Conservation (phyloP, 306 rosid species). For the Gastrolobium villosum region DNA sequence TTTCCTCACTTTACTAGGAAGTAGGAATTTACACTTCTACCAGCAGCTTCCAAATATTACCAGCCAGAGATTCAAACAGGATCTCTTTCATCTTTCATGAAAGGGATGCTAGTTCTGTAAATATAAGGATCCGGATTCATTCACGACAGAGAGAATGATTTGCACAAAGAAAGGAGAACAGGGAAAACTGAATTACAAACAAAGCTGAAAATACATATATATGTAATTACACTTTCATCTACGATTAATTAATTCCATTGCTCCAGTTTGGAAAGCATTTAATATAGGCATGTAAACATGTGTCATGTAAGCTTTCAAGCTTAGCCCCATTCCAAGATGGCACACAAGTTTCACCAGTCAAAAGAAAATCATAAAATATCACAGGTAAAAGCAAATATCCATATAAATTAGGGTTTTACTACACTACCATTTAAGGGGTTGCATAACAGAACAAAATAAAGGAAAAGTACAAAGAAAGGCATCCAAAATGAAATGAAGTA, state of each 20-base stretch:
- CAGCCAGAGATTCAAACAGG: neutral
- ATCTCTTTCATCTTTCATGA: neutral
- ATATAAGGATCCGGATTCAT: neutral
- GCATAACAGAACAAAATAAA: neutral
- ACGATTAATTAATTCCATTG: slow-evolving; percentile 2
- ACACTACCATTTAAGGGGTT: neutral
- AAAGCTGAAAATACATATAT: slow-evolving; percentile 23
- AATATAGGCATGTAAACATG: neutral
- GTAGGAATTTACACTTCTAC: neutral
- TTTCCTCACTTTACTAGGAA: neutral
- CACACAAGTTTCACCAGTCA: slow-evolving; percentile 34
- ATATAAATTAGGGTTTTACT: neutral
- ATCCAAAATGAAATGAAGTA: slow-evolving; percentile 24
- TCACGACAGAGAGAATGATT: neutral
- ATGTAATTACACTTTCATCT: neutral
- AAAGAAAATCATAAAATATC: slow-evolving; percentile 12
- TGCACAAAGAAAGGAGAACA: slow-evolving; percentile 9
- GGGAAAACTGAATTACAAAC: neutral
- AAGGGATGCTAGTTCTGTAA: neutral
- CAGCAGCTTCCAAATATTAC: neutral
- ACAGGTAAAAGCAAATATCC: slow-evolving; percentile 3
- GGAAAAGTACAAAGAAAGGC: neutral
- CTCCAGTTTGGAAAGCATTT: neutral
- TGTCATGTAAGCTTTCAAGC: neutral
- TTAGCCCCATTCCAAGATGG: neutral